These are phyloP conservation scores for Symbiotaphrina buchneri DNA, from an alignment of 495 filamentous ascomycete genomes.

Conservation along the genomic window DNA sequence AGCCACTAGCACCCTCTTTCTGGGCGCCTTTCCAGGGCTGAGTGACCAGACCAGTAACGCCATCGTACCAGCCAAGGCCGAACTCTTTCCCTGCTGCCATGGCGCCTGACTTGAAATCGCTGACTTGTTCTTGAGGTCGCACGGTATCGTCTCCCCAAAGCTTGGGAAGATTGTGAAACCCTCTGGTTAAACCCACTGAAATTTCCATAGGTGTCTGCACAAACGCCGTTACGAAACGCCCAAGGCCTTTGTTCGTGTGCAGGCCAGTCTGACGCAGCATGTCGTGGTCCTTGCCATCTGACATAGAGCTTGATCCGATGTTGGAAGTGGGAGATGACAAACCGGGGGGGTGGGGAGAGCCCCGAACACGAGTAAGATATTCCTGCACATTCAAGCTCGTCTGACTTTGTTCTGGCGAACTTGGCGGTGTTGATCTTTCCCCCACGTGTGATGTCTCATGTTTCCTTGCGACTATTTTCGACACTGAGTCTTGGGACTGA, in stretches of 20 bases:
- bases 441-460: too few species aligned
- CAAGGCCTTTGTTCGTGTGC: conserved; percentile 35
- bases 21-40: conserved; percentile 43
- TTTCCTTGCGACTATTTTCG: too few species aligned
- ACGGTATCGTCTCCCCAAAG: conserved; percentile 62
- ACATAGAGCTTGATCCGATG: too few species aligned
- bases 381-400: too few species aligned
- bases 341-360: too few species aligned
- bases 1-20: conserved; percentile 43
- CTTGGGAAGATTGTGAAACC: conserved; percentile 68
- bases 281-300: too few species aligned
- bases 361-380: too few species aligned
- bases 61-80: conserved; percentile 42
- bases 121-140: conserved; percentile 43
- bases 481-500: too few species aligned
- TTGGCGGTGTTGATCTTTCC: too few species aligned
- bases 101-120: conserved; percentile 40
- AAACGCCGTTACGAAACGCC: conserved; percentile 44
- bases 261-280: too few species aligned
- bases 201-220: conserved; percentile 63
- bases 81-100: conserved; percentile 44
- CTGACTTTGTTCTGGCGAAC: too few species aligned
- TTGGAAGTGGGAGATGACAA: too few species aligned
- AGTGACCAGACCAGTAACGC: conserved; percentile 49
- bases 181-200: conserved; percentile 51